Base-by-base conservation (phyloP, 306 rosid species). In the Glycine tomentella region DNA sequence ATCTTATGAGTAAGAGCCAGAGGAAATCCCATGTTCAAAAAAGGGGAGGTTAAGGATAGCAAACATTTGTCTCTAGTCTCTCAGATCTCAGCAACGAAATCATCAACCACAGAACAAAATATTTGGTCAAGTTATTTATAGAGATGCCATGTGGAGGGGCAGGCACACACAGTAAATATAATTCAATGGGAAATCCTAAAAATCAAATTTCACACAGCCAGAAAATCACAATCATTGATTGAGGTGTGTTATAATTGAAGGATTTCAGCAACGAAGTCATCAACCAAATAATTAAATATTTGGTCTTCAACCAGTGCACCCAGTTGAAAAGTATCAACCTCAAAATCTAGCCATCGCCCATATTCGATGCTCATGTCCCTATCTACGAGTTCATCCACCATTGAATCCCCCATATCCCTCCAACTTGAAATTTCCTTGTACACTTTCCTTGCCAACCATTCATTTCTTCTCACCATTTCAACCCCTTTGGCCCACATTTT, bases 361-460 rank as follows among this genome's bases (percentile, higher is more conserved):
- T 75, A 71, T 51, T 84, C 81, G 81, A 81, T 77, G 80, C 90
- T 86, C 96, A 93, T 93, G 88, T 93, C 97, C 69, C 81, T 90
- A 76, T 87, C 90, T 62, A 93, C 90, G 13, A 91, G 91, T 62
- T 91, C 94, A 76, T 93, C 98, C 16, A 91, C 97, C 93, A 91
- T 90, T 11, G 91, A 88, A 78, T 91, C 89, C 46, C 91, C 88
- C 92, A 86, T 49, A 48, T 84, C 90, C 10, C 67, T 87, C 89
- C 91, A 91, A 76, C 86, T 85, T 12, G 84, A 85, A 63, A 91
- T 79, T 85, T 93, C 93, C 82, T 89, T 89, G 80, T 84, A 86
- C 57, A 91, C 83, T 79, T 90, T 90, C 71, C 74, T 85, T 20
- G 89, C 84, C 84, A 93, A 80, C 81, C 67, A 78, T 38, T 87